Percentiles rank a stretch among this genome's conserved stretches.
phyloP scores from a whole-genome alignment of 148 eudicot genomes.

The Vaccinium darrowii region DNA sequence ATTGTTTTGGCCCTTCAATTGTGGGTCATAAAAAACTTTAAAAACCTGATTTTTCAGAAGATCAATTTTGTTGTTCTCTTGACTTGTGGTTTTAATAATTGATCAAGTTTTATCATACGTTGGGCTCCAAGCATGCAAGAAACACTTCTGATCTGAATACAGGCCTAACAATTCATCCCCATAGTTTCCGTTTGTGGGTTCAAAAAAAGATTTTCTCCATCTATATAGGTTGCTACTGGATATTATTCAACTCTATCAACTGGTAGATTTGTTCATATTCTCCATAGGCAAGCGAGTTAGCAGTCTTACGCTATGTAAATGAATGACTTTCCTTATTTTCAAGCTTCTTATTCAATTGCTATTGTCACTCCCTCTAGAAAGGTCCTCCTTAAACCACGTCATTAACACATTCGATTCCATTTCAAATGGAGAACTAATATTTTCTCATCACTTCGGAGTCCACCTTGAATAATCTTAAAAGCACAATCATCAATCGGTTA shows the following conservation, averaged over 20 bases:
- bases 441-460: not conserved
- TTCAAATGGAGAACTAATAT: not conserved
- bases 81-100: not conserved
- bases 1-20: not conserved
- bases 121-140: not conserved
- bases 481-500: too few relatives aligned
- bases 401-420: not conserved
- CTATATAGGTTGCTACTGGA: not conserved
- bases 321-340: not conserved
- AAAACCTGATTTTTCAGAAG: not conserved
- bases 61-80: not conserved
- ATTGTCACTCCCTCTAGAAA: not conserved
- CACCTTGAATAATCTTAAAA: not conserved
- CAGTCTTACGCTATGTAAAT: not conserved
- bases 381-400: not conserved
- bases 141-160: not conserved
- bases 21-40: not conserved
- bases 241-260: not conserved
- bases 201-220: not conserved
- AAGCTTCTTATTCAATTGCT: not conserved
- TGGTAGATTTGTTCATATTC: not conserved
- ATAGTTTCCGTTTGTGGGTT: not conserved
- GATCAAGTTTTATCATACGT: not conserved
- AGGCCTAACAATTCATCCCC: not conserved
- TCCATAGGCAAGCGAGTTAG: not conserved